phyloP scores from a whole-genome alignment of 768 basidiomycete species.

The Kockovaella imperatae region DNA sequence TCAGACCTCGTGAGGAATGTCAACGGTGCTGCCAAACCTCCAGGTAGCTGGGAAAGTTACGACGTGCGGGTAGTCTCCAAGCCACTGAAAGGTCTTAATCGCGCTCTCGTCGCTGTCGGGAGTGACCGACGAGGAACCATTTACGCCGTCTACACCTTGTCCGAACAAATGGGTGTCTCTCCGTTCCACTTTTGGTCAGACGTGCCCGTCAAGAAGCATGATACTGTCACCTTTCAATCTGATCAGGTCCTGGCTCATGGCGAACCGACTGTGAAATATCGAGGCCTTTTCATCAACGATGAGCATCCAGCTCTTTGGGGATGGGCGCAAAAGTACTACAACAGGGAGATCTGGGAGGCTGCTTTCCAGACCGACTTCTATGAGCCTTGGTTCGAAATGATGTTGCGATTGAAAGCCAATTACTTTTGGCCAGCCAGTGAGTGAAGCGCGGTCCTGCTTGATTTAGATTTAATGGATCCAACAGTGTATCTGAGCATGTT shows the following conservation, averaged over 20 bases:
- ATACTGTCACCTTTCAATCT: constrained; percentile 47
- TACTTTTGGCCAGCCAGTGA: constrained; percentile 57
- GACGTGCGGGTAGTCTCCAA: constrained; percentile 52
- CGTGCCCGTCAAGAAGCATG: constrained; percentile 54
- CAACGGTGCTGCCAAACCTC: no score
- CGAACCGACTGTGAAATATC: constrained; percentile 60
- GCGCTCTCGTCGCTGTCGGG: constrained; percentile 61
- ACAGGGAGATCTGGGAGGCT: constrained; percentile 55
- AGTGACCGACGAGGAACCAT: constrained; percentile 62
- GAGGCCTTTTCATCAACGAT: constrained; percentile 67
- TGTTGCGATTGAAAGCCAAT: constrained; percentile 62
- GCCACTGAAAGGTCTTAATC: constrained; percentile 54
- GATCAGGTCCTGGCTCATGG: constrained; percentile 50
- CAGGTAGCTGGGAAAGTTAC: constrained; percentile 64
- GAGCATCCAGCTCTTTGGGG: constrained; percentile 65
- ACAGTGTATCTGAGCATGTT: constrained; percentile 17
- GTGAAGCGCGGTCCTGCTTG: constrained; percentile 11
- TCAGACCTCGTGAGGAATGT: constrained; percentile 52
- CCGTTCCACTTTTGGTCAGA: constrained; percentile 61
- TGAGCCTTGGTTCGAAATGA: constrained; percentile 51
- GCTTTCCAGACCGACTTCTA: constrained; percentile 53
- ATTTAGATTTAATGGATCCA: not conserved
- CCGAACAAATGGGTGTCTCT: constrained; percentile 60
- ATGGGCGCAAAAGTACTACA: constrained; percentile 64
- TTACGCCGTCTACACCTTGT: constrained; percentile 60